Evolutionary conservation across 1,139 yeast species (phyloP), one percentile per base, ranked within the genome.

Genomic region (Geotrichum citri-aurantii): DNA sequence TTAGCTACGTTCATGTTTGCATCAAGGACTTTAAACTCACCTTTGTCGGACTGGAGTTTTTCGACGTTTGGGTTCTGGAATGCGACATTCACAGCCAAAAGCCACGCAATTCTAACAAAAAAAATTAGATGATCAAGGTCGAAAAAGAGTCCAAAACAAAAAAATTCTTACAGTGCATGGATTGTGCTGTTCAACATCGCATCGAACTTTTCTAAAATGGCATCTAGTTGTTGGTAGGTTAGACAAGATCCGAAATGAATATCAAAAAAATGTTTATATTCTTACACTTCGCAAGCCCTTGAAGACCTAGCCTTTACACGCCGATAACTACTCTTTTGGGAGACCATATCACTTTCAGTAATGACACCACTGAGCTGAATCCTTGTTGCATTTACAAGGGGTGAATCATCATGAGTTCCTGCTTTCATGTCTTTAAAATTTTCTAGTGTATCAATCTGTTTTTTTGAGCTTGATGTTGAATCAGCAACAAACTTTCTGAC

Each of bases 161-260:
- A 23, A 31, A 7, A n/a, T 12, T 65, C 73, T 47, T 64, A 69
- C 73, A 33, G 91, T 84, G 69, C 92, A 86, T 1, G 92, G 92
- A 65, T 84, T 83, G 66, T 85, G 88, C 55, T 83, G 82, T 61
- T 75, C 85, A 77, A 82, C 91, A 65, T 82, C 84, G 67, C 86
- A 85, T 33, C 92, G 77, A n/a, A 85, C 92, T 68, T 86, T 86
- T 50, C 92, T 73, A 14, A 85, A 79, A 59, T 88, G 83, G 70
- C 92, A 12, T 33, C 21, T n/a, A 44, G 55, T 10, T 33, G 71
- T 70, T 54, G 29, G 33, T 6, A 29, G 21, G 61, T 61, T 59
- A 57, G 62, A 19, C 14, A 19, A 11, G 14, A 12, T 17, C 19
- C 40, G 31, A 31, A 57, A 31, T 40, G 5, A 49, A 23, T 12